These are phyloP conservation scores for Irineochytrium annulatum DNA, from an alignment of 192 early-diverging fungal genomes.

Conservation along the genomic window DNA sequence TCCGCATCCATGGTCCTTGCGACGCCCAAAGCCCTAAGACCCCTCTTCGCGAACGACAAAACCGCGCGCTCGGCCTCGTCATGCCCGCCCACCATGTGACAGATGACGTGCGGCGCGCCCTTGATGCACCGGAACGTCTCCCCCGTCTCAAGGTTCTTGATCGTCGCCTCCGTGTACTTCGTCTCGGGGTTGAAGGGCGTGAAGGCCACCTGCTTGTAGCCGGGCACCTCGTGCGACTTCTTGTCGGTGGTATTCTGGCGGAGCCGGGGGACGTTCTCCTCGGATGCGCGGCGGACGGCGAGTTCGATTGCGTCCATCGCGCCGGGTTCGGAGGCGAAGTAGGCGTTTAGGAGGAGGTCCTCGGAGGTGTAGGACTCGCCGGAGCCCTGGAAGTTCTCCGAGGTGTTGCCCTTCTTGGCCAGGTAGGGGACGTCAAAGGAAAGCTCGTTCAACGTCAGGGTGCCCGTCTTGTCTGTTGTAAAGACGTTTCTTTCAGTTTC, in stretches of 20 bases:
- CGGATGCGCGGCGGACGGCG: slow-evolving; percentile 78
- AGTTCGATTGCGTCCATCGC: slow-evolving; percentile 86
- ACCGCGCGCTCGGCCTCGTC: slow-evolving; percentile 80
- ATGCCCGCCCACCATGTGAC: slow-evolving; percentile 61
- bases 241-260: slow-evolving; percentile 43
- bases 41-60: slow-evolving; percentile 77
- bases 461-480: slow-evolving; percentile 91
- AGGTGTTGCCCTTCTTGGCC: slow-evolving; percentile 48
- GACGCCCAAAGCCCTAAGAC: slow-evolving; percentile 90
- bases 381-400: slow-evolving; percentile 61
- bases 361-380: slow-evolving; percentile 51
- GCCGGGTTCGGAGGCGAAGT: slow-evolving; percentile 78
- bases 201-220: slow-evolving; percentile 88
- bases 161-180: slow-evolving; percentile 89
- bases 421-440: slow-evolving; percentile 80
- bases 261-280: slow-evolving; percentile 66
- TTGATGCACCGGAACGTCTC: slow-evolving; percentile 85
- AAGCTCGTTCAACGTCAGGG: slow-evolving; percentile 87
- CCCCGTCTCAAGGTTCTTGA: slow-evolving; percentile 65
- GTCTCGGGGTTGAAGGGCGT: slow-evolving; percentile 89
- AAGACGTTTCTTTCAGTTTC: too few species aligned
- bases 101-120: slow-evolving; percentile 92
- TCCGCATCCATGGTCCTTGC: slow-evolving; percentile 69
- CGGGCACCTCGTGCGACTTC: slow-evolving; percentile 73
- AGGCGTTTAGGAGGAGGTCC: slow-evolving; percentile 78